A percentile compares a stretch with the other conserved stretches of the same genome.
phyloP scores from a whole-genome alignment of 768 basidiomycete species.

The Lactarius quietus region DNA sequence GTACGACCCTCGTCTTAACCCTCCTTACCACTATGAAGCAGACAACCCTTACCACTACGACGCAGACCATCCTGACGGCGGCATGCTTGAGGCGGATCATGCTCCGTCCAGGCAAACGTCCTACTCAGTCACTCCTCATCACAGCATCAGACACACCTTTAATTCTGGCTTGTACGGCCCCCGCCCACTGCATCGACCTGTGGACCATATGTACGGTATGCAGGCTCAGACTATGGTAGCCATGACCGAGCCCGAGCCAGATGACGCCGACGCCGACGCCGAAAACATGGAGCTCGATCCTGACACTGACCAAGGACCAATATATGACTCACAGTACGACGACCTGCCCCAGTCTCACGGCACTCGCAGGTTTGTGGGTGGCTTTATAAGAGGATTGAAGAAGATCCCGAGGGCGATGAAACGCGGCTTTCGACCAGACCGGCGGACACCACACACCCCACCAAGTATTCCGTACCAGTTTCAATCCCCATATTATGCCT shows the following conservation, averaged over 20 bases:
- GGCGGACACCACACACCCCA: conserved; percentile 4
- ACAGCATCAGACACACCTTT: conserved; percentile 15
- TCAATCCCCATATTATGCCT: conserved; percentile 5
- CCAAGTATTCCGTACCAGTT: conserved; percentile 1
- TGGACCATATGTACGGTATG: conserved; percentile 10
- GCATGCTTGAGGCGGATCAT: conserved; percentile 14
- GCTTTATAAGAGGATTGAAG: conserved; percentile 20
- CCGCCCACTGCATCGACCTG: conserved; percentile 15
- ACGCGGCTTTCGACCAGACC: conserved; percentile 18
- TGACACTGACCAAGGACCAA: neutral
- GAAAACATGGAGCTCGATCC: conserved; percentile 20
- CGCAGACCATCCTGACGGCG: conserved; percentile 5
- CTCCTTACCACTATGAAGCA: neutral
- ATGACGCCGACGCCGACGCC: conserved; percentile 20
- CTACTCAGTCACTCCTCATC: conserved; percentile 10
- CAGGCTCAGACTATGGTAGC: conserved; percentile 5
- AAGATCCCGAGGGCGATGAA: conserved; percentile 21
- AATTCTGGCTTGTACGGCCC: conserved; percentile 17
- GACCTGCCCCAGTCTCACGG: neutral
- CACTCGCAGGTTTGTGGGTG: conserved; percentile 23
- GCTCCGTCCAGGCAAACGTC: neutral
- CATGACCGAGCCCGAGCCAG: conserved; percentile 14
- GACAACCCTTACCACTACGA: conserved; percentile 6
- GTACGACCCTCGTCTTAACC: conserved; percentile 3
- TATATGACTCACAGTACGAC: conserved; percentile 8